Conservation (phyloP, 768 basidiomycete species). For the Candolleomyces eurysporus region DNA sequence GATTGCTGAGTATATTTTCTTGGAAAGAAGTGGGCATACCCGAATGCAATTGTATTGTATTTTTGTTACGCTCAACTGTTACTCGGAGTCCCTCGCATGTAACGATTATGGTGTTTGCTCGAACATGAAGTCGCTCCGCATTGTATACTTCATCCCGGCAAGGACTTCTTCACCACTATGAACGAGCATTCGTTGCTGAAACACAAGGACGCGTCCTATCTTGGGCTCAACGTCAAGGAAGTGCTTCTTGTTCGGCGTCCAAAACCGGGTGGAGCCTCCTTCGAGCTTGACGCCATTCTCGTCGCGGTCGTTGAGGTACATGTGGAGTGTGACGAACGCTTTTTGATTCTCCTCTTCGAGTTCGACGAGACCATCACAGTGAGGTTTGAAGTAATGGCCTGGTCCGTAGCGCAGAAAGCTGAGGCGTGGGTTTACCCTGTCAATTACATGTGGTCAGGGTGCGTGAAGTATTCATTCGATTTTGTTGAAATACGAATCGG, state of each 20-base stretch:
- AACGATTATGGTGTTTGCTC: conserved; percentile 13
- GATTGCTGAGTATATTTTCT: too few relatives aligned
- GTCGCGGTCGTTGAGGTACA: conserved; percentile 38
- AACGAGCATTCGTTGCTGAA: conserved; percentile 39
- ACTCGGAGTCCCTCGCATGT: neutral
- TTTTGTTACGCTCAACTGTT: too few relatives aligned
- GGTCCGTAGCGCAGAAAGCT: conserved; percentile 44
- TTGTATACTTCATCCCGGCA: conserved; percentile 32
- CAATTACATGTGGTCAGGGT: neutral
- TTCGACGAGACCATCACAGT: conserved; percentile 37
- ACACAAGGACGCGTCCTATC: conserved; percentile 36
- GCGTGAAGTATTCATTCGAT: neutral
- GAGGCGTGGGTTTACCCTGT: conserved; percentile 36
- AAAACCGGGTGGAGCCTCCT: conserved; percentile 41
- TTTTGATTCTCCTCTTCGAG: conserved; percentile 27
- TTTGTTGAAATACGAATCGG: neutral
- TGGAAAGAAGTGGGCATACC: too few relatives aligned
- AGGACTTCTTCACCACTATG: conserved; percentile 37
- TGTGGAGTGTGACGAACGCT: conserved; percentile 41
- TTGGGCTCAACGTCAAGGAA: conserved; percentile 36
- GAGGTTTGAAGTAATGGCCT: conserved; percentile 39
- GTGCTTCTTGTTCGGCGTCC: conserved; percentile 31
- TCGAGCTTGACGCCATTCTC: conserved; percentile 17
- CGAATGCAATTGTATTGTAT: too few relatives aligned
- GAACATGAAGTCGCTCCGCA: conserved; percentile 39